Conservation (phyloP, 2,329 filamentous ascomycete species). For the Fusarium devonianum region DNA sequence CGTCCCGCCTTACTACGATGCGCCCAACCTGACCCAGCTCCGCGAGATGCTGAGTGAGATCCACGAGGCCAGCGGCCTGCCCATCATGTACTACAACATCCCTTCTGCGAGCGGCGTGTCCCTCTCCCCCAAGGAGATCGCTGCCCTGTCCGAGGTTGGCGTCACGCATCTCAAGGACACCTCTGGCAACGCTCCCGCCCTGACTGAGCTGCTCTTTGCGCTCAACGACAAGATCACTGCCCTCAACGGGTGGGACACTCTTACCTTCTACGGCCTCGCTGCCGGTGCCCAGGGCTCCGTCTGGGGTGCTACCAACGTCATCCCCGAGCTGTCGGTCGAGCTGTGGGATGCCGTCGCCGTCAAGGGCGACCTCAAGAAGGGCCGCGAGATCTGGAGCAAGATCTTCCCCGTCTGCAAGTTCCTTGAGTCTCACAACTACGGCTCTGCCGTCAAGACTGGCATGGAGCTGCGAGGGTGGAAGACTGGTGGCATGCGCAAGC, state of each 20-base stretch:
- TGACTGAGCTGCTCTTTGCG: conserved; percentile 58
- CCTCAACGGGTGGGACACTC: conserved; percentile 62
- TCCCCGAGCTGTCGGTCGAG: conserved; percentile 56
- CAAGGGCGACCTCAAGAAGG: conserved; percentile 50
- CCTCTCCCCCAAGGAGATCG: conserved; percentile 52
- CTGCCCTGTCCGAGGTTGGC: conserved; percentile 52
- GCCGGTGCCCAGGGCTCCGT: conserved; percentile 58
- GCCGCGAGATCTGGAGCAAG: conserved; percentile 56
- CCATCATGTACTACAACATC: conserved; percentile 61
- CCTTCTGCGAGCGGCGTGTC: conserved; percentile 54
- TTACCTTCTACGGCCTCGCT: conserved; percentile 60
- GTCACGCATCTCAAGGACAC: conserved; percentile 61
- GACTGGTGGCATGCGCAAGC: conserved; percentile 58
- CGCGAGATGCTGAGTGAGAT: conserved; percentile 52
- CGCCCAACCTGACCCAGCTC: conserved; percentile 46
- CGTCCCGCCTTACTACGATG: conserved; percentile 59
- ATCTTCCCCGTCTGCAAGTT: conserved; percentile 60
- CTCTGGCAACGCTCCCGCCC: conserved; percentile 57
- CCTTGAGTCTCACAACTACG: conserved; percentile 57
- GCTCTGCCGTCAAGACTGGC: conserved; percentile 56
- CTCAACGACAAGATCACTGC: conserved; percentile 50
- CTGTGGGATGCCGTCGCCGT: conserved; percentile 54
- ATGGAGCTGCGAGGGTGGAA: conserved; percentile 55
- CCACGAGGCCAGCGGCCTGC: conserved; percentile 48
- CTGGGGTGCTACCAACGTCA: conserved; percentile 59